Evolutionary conservation across 1,284 basidiomycete species (phyloP).

Genomic region (Malassezia sympodialis): DNA sequence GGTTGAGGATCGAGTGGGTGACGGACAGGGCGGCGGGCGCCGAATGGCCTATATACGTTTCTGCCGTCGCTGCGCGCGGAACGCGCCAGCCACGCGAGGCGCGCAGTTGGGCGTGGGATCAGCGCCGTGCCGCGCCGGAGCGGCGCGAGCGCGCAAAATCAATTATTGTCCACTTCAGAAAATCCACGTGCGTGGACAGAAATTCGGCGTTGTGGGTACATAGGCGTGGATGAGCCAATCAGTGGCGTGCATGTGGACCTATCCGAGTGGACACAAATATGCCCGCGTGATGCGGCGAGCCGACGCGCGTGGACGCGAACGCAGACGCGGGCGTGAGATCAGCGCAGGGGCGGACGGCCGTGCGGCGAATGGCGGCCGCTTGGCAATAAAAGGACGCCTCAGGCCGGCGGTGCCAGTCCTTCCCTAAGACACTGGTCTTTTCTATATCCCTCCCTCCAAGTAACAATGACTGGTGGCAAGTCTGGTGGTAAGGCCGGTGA

Average conservation of each 20-base stretch:
- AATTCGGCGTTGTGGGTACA: neutral
- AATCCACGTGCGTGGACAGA: conserved; percentile 1
- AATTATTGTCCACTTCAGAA: conserved; percentile 1
- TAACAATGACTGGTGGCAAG: conserved; percentile 50
- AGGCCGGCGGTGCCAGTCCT: neutral
- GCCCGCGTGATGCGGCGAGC: neutral
- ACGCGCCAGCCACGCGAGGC: conserved; percentile 5
- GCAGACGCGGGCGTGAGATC: neutral
- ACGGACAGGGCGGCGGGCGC: neutral
- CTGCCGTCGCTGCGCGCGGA: neutral
- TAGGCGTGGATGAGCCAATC: neutral
- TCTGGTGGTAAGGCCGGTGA: conserved; percentile 49
- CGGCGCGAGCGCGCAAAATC: conserved; percentile 4
- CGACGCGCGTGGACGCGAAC: neutral
- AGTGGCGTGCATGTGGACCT: neutral
- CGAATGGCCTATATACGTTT: conserved; percentile 21
- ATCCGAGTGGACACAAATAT: conserved; percentile 1
- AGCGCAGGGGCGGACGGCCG: neutral
- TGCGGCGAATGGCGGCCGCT: neutral
- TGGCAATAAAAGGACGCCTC: conserved; percentile 16
- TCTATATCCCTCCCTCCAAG: conserved; percentile 15
- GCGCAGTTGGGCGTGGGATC: neutral
- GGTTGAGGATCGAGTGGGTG: conserved; percentile 15
- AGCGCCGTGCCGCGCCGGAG: neutral
- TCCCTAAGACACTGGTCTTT: conserved; percentile 13